phyloP scores from a whole-genome alignment of 129 eudicot species.

The Erigeron canadensis region DNA sequence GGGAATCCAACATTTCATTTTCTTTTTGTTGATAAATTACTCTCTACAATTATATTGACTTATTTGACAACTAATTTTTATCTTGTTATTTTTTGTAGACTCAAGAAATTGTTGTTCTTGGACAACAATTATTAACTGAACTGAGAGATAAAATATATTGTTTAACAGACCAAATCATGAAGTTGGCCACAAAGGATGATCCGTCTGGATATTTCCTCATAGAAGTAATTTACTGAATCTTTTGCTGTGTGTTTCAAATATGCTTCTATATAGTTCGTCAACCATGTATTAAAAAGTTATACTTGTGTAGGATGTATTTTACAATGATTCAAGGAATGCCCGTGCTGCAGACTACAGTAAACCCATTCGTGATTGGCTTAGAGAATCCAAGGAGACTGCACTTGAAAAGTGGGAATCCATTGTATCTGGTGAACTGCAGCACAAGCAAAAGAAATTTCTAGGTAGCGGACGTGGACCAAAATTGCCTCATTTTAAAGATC shows the following conservation, averaged over 20 bases:
- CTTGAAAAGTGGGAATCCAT: conserved; percentile 81
- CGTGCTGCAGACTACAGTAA: conserved; percentile 68
- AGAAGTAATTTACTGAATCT: conserved; percentile 45
- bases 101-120: conserved; percentile 88
- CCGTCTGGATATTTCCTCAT: conserved; percentile 89
- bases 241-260: neutral
- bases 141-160: conserved; percentile 78
- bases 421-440: conserved; percentile 60
- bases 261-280: neutral
- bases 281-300: neutral
- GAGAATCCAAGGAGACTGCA: conserved; percentile 60
- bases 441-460: conserved; percentile 51
- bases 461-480: conserved; percentile 38
- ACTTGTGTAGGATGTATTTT: conserved; percentile 64
- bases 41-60: conserved; percentile 1
- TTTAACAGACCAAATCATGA: conserved; percentile 73
- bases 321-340: conserved; percentile 62
- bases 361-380: conserved; percentile 80
- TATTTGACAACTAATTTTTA: neutral
- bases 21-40: neutral
- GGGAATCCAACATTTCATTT: neutral
- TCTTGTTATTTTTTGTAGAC: conserved; percentile 41
- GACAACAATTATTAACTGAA: conserved; percentile 65
- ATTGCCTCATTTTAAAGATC: conserved; percentile 59
- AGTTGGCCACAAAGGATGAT: conserved; percentile 49